Evolutionary conservation across 169 alveolate genomes (phyloP).

Genomic region (Theileria luwenshuni): DNA sequence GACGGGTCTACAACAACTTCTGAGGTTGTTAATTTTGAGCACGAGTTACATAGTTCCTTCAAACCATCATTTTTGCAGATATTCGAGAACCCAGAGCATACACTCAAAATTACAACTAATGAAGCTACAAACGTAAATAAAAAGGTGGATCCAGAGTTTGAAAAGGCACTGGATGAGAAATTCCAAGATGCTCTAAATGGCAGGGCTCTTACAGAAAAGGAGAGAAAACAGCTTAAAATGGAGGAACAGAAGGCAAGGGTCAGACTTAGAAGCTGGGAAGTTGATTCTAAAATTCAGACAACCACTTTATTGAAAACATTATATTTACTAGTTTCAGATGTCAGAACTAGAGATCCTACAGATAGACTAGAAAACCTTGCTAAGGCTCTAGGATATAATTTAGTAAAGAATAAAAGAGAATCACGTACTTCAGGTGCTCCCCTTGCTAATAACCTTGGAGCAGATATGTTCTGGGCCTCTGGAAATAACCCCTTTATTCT

Average conservation of each 20-base stretch:
- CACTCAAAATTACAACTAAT: not conserved
- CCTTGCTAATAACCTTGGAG: conserved; percentile 36
- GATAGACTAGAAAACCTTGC: conserved; percentile 55
- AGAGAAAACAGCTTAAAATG: not conserved
- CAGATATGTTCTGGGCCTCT: conserved; percentile 55
- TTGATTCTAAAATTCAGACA: conserved; percentile 15
- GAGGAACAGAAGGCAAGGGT: conserved; percentile 3
- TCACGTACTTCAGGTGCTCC: conserved; percentile 12
- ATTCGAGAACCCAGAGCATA: not conserved
- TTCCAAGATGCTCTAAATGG: not conserved
- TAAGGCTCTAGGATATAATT: conserved; percentile 53
- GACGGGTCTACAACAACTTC: conserved; percentile 19
- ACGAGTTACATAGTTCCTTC: conserved; percentile 18
- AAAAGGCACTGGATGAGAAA: not conserved
- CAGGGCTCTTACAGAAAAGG: conserved; percentile 20
- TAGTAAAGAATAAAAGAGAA: conserved; percentile 14
- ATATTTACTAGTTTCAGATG: conserved; percentile 46
- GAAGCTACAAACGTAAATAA: not conserved
- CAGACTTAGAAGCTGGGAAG: conserved; percentile 34
- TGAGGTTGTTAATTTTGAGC: conserved; percentile 28
- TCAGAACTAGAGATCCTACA: conserved; percentile 21
- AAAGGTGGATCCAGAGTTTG: not conserved
- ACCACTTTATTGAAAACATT: conserved; percentile 34
- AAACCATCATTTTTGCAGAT: conserved; percentile 17
- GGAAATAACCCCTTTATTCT: conserved; percentile 67